Base-by-base conservation (phyloP, 139 green algal genomes). In the Bryopsis sp. region DNA sequence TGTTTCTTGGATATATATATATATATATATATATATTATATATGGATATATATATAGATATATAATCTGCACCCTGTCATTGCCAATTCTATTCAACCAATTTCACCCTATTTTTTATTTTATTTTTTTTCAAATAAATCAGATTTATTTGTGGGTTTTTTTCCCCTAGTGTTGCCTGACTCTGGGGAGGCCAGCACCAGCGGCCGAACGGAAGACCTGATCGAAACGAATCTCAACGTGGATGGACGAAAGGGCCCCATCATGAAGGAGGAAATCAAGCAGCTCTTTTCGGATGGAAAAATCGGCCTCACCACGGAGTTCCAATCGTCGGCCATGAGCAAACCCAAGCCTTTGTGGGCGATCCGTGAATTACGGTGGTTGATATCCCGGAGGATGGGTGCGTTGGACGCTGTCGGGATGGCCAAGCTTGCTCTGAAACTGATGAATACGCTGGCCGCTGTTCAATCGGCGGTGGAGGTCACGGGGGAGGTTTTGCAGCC, bases 191-290 rank as follows among this genome's bases (percentile, higher is more conserved):
- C 43, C 11, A 19, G 43, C 15, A 54, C 43, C 11, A 54, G 43
- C 19, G 43, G 43, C n/a, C n/a, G n/a, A 31, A 63, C 7, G 54
- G 59, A 67, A 47, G 22, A 71, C 31, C 26, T 58, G 24, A 26
- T 60, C n/a, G 46, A 67, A 28, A 75, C 61, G 7, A 64, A 48
- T 34, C 26, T 48, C 24, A 48, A 47, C 15, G 39, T 75, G 19
- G 60, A 75, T 58, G 73, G 66, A 0, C 73, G 77, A 0, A 79
- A 72, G 32, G 90, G 90, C 0, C 90, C 90, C 0, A 22, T 94
- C 5, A 81, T 38, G 35, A 96, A 93, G 39, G 78, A 78, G 1
- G 85, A 90, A 43, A 54, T 96, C 1, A 69, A 76, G 48, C 72
- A 83, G 68, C 68, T 89, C 60, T 79, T 71, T 47, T 26, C 22